Conservation (phyloP, 306 rosid genomes). For the Macrotyloma uniflorum region DNA sequence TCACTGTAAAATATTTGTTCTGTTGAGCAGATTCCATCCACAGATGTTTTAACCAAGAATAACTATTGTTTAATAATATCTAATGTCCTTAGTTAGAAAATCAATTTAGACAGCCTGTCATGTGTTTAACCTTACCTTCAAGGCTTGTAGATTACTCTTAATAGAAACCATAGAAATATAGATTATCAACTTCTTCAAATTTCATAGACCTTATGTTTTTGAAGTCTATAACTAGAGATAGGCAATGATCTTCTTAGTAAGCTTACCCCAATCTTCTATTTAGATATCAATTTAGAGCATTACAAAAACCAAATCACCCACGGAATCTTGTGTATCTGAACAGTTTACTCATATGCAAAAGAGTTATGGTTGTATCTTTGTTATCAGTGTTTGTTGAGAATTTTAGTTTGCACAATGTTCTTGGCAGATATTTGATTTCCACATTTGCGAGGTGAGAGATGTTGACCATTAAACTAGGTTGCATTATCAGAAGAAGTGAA, state of each 20-base stretch:
- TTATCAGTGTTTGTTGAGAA: not conserved
- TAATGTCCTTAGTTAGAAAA: slow-evolving; percentile 13
- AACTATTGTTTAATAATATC: slow-evolving; percentile 10
- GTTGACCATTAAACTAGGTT: not conserved
- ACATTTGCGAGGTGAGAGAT: not conserved
- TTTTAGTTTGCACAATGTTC: not conserved
- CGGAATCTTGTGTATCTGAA: not conserved
- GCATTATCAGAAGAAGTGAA: not conserved
- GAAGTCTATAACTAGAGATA: slow-evolving; percentile 15
- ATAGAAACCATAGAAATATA: not conserved
- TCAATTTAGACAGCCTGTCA: not conserved
- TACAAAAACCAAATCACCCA: not conserved
- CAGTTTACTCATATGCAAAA: not conserved
- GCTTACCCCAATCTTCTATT: slow-evolving; percentile 6
- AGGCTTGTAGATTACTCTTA: not conserved
- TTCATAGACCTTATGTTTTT: slow-evolving; percentile 3
- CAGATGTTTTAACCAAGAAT: not conserved
- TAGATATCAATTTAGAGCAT: slow-evolving; percentile 14
- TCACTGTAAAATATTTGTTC: slow-evolving; percentile 12
- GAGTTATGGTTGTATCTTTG: not conserved
- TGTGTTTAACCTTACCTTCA: slow-evolving; percentile 14
- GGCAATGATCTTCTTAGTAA: slow-evolving; percentile 7
- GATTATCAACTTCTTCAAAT: slow-evolving; percentile 18
- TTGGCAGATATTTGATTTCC: slow-evolving; percentile 19
- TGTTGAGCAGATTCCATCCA: slow-evolving; percentile 16